Evolutionary conservation across 1,284 basidiomycete genomes (phyloP), one percentile per base, ranked within the genome.

Genomic region (Psilocybe mexicana): DNA sequence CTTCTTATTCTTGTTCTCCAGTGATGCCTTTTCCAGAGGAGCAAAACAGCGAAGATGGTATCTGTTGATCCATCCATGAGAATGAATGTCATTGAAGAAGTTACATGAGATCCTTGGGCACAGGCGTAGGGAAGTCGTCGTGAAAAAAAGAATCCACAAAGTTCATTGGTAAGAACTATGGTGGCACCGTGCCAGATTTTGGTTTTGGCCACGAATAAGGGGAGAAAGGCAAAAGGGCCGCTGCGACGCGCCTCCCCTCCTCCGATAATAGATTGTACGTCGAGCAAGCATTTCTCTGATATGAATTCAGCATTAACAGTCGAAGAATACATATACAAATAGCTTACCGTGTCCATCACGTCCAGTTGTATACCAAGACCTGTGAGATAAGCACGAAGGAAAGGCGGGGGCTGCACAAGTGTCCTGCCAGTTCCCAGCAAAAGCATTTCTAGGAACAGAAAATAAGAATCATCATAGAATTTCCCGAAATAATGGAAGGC

Each of bases 221-320:
- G 14, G 71, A 72, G 5, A 86, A 63, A 7, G 94, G 94, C 43
- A 96, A 78, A 12, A 98, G 73, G 2, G 95, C 95, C 8, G 93
- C 95, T 26, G 93, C 92, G 11, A 98, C 93, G 18, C 88, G 88
- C 54, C 96, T 79, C 1, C 94, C 96, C 74, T 98, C 96, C 73
- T 98, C 96, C 0, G 89, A 76, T 42, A 98, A 81, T 35, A 98
- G 75, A 72, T 98, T 98, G 74, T 94, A 98, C 0, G 96, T 97
- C 35, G 94, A 90, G 67, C 93, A 94, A 10, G 96, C 96, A 69
- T 96, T 96, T 64, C 92, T 79, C 92, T 94, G 60, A 10, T 12
- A n/a, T 33, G 35, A 30, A 14, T 23, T 38, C 8, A 8, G 1
- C 4, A 49, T 42, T 43, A 54, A 36, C n/a, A 55, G 42, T 61